Percentiles rank a stretch among this genome's conserved stretches.
phyloP scores from a whole-genome alignment of 495 filamentous ascomycete species.

The Aspergillus ellipticus region DNA sequence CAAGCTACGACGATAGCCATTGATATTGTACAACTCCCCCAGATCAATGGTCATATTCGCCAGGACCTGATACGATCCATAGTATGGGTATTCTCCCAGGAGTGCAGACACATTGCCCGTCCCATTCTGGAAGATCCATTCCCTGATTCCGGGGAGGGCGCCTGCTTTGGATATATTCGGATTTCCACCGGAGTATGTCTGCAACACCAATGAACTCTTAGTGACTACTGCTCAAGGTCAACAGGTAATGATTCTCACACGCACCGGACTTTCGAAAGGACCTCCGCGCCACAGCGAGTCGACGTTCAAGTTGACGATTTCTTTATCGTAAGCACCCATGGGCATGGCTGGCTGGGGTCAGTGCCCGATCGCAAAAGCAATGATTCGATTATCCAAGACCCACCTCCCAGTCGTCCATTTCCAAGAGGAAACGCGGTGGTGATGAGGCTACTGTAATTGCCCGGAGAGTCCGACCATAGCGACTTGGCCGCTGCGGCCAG shows the following conservation, averaged over 20 bases:
- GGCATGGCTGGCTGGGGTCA: conserved; percentile 24
- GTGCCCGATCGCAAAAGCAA: not conserved
- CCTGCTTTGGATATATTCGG: conserved; percentile 29
- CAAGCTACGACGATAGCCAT: conserved; percentile 36
- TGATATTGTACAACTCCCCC: conserved; percentile 20
- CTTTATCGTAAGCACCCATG: conserved; percentile 30
- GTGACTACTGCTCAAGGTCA: not conserved
- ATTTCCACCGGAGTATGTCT: conserved; percentile 44
- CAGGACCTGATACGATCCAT: conserved; percentile 43
- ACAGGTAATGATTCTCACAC: not conserved
- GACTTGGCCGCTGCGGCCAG: conserved; percentile 6
- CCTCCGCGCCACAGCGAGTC: conserved; percentile 46
- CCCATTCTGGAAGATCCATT: conserved; percentile 44
- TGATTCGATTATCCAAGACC: not conserved
- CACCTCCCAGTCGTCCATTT: conserved; percentile 33
- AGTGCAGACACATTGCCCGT: conserved; percentile 39
- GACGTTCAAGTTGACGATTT: conserved; percentile 41
- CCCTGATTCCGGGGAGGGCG: conserved; percentile 37
- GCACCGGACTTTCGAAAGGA: conserved; percentile 30
- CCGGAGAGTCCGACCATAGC: conserved; percentile 22
- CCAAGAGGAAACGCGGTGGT: conserved; percentile 32
- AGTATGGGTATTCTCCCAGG: conserved; percentile 34
- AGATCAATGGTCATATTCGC: conserved; percentile 43
- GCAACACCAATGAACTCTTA: not conserved
- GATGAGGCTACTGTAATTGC: conserved; percentile 18